Percentiles rank a stretch among this genome's conserved stretches.
These are phyloP conservation scores for Silene vulgaris DNA, from an alignment of 179 eudicot species.

Conservation along the genomic window DNA sequence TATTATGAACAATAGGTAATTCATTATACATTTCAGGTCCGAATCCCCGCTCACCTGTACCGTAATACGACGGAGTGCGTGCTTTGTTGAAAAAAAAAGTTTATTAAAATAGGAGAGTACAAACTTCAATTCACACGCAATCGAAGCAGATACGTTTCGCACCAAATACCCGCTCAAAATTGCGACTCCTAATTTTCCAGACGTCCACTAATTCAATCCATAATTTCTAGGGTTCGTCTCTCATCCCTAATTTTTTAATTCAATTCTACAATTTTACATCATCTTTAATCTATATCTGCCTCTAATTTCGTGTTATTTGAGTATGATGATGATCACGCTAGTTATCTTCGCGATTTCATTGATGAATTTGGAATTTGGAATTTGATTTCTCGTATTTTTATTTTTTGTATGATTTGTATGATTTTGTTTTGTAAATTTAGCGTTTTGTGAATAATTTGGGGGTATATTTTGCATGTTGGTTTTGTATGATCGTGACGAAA, in stretches of 20 bases:
- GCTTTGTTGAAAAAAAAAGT: too few relatives aligned
- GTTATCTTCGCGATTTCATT: not conserved
- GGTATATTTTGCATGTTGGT: not conserved
- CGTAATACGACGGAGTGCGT: too few relatives aligned
- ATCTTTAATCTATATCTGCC: not conserved
- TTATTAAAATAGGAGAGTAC: not conserved
- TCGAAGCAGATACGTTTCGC: not conserved
- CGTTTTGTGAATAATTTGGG: not conserved
- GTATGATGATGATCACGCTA: slow-evolving; percentile 1
- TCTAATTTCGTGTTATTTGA: not conserved
- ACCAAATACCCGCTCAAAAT: slow-evolving; percentile 2
- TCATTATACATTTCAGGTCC: too few relatives aligned
- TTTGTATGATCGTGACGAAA: not conserved
- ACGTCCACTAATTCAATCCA: not conserved
- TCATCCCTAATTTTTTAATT: not conserved
- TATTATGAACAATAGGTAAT: too few relatives aligned
- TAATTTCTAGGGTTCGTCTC: slow-evolving; percentile 17
- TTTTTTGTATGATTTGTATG: not conserved
- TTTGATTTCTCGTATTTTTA: not conserved
- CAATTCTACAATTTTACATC: not conserved
- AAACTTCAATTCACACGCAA: not conserved
- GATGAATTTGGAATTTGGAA: not conserved
- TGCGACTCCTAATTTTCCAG: not conserved
- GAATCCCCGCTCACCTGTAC: too few relatives aligned
- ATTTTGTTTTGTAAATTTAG: not conserved